Base-by-base conservation (phyloP, 371 early-diverging fungal genomes). In the Circinella umbellata region DNA sequence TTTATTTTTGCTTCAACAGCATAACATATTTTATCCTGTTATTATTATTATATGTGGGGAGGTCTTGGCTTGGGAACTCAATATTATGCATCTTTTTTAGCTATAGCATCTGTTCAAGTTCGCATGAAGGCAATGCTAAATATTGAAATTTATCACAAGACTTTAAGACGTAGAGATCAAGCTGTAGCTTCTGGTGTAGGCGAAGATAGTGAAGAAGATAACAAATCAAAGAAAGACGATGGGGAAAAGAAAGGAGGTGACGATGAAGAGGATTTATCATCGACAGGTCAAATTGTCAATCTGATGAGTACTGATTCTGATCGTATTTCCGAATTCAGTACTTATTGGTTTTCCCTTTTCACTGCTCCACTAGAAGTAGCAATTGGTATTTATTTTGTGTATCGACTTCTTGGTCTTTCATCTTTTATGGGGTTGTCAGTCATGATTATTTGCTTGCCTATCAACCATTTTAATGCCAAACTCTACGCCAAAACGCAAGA, bases 281-380 rank as follows among this genome's bases (percentile, higher is more conserved):
- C 81, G 3, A 77, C 86, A 5, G 96, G 96, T 34, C 89, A 88
- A 35, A 86, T 97, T 64, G 92, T 92, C 71, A 97, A 93, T 73
- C 72, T 97, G 65, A 91, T 96, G 77, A 91, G 95, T n/a, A 91
- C 95, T 1, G 97, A 97, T 69, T 73, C 91, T 6, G 80, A 84
- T 47, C 86, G 93, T 53, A 82, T 96, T 34, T 77, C 87, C 14
- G 83, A 86, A 18, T 80, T 88, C 34, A 67, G 79, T 57, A 81
- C 84, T 60, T 88, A 86, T 72, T 78, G 90, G 78, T 80, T 84
- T 69, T 70, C 80, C 3, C 65, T 86, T 11, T 77, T 89, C 39
- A 80, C 83, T 6, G 80, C 83, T 2, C 91, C 92, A 38, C 79
- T 86, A 27, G 87, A 88, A 61, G 78, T 92, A 2, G 49, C 70